Evolutionary conservation across 495 filamentous ascomycete species (phyloP).

Genomic region (Neurospora sp.): DNA sequence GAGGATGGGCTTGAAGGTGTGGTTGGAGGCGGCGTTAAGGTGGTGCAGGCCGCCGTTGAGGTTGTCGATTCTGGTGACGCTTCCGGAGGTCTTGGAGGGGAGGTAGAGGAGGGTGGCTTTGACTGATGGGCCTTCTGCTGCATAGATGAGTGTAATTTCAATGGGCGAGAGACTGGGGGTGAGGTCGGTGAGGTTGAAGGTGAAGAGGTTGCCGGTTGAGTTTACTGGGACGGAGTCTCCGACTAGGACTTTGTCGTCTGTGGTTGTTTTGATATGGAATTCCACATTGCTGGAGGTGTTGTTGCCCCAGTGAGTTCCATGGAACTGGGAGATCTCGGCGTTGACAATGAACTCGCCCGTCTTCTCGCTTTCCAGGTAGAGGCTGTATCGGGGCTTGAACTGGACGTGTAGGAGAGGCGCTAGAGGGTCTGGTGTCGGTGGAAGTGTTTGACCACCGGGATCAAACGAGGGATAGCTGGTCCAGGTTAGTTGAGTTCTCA

Average conservation of each 20-base stretch:
- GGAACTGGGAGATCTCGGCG: conserved; percentile 42
- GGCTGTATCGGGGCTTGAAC: conserved; percentile 48
- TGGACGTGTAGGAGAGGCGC: conserved; percentile 44
- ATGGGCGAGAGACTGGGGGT: conserved; percentile 38
- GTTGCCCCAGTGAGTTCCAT: conserved; percentile 32
- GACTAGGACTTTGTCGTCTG: conserved; percentile 26
- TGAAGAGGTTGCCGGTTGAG: conserved; percentile 35
- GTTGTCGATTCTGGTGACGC: conserved; percentile 53
- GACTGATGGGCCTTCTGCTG: conserved; percentile 16
- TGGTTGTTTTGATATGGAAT: conserved; percentile 27
- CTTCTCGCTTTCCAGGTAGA: conserved; percentile 48
- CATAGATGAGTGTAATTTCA: conserved; percentile 24
- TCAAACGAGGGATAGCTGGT: conserved; percentile 45
- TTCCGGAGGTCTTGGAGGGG: conserved; percentile 47
- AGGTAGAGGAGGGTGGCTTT: conserved; percentile 42
- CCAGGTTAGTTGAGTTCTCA: background rate
- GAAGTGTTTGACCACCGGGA: conserved; percentile 47
- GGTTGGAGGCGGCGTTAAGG: conserved; percentile 26
- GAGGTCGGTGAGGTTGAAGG: conserved; percentile 39
- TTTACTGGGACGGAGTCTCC: conserved; percentile 33
- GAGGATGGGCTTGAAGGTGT: conserved; percentile 39
- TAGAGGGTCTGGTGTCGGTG: conserved; percentile 32
- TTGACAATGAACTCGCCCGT: conserved; percentile 50
- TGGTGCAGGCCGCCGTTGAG: conserved; percentile 44
- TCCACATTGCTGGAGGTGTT: conserved; percentile 21